These are phyloP conservation scores for Neonothopanus nambi DNA, from an alignment of 1,284 basidiomycete genomes.

Conservation along the genomic window DNA sequence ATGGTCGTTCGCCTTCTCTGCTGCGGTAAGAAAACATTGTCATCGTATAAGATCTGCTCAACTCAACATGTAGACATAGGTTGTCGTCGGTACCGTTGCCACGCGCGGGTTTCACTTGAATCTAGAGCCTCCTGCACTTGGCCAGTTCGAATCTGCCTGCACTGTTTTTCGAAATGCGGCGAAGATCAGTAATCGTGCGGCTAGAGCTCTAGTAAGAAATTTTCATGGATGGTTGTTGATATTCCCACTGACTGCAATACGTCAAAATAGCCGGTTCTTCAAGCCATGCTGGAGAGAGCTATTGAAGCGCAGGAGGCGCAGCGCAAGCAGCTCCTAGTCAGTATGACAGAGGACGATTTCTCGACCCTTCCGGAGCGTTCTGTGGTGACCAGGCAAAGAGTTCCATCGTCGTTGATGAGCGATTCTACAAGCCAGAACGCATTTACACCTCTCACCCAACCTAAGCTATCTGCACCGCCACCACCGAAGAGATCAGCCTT, in stretches of 20 bases:
- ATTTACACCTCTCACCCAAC: too few species aligned
- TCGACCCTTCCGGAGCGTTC: constrained; percentile 16
- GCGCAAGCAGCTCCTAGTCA: constrained; percentile 17
- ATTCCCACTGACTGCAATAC: background rate
- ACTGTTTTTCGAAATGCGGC: constrained; percentile 41
- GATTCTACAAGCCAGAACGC: too few species aligned
- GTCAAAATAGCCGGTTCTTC: constrained; percentile 35
- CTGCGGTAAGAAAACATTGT: constrained; percentile 36
- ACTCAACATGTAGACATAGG: constrained; percentile 24
- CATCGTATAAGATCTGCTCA: background rate
- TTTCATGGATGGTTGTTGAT: background rate
- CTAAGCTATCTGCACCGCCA: too few species aligned
- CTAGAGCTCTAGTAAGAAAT: constrained; percentile 40
- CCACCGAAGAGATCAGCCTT: too few species aligned
- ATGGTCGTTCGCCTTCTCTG: constrained; percentile 48
- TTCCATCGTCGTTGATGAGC: too few species aligned
- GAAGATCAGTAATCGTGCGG: constrained; percentile 44
- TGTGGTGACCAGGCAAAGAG: background rate
- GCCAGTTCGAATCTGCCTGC: constrained; percentile 42
- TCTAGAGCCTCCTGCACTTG: constrained; percentile 40
- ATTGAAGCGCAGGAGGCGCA: constrained; percentile 28
- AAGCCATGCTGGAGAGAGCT: constrained; percentile 40
- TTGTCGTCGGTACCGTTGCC: constrained; percentile 46
- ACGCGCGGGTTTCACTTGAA: constrained; percentile 38
- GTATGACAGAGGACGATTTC: constrained; percentile 12